Evolutionary conservation across 2,329 filamentous ascomycete species (phyloP).

Genomic region (Neopestalotiopsis sp.): DNA sequence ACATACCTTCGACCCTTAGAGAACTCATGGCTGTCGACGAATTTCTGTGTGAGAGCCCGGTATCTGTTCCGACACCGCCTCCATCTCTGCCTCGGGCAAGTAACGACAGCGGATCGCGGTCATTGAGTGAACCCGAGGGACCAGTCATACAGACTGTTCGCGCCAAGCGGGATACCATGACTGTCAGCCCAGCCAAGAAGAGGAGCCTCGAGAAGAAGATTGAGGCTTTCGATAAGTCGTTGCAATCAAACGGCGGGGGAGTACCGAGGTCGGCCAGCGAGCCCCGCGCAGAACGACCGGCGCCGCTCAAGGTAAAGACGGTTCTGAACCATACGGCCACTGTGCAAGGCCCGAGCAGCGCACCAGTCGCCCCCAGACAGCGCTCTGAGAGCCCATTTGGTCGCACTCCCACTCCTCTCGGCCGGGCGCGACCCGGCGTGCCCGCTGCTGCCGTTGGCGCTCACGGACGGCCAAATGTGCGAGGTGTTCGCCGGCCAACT

Average conservation of each 20-base stretch:
- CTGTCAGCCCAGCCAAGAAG: conserved; percentile 48
- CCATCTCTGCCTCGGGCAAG: conserved; percentile 44
- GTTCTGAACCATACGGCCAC: not conserved
- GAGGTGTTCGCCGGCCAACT: not conserved
- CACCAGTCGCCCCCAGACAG: conserved; percentile 18
- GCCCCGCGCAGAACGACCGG: not conserved
- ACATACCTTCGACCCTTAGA: conserved; percentile 27
- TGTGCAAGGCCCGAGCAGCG: not conserved
- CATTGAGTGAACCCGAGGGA: conserved; percentile 33
- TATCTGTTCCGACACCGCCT: conserved; percentile 48
- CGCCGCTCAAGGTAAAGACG: not conserved
- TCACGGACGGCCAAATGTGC: conserved; percentile 17
- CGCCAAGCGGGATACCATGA: conserved; percentile 57
- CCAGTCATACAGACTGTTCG: conserved; percentile 53
- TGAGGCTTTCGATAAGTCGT: conserved; percentile 33
- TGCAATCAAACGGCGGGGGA: conserved; percentile 11
- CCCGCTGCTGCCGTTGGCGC: conserved; percentile 27
- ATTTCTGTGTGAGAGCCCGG: conserved; percentile 29
- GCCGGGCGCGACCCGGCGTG: conserved; percentile 22
- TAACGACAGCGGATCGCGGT: conserved; percentile 38
- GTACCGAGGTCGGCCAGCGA: conserved; percentile 29
- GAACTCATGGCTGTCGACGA: conserved; percentile 11
- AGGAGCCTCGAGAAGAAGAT: conserved; percentile 56
- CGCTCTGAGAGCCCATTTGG: conserved; percentile 12
- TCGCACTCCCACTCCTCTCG: conserved; percentile 5